phyloP scores from a whole-genome alignment of 2,329 filamentous ascomycete species.

The Penicillium nordicum region DNA sequence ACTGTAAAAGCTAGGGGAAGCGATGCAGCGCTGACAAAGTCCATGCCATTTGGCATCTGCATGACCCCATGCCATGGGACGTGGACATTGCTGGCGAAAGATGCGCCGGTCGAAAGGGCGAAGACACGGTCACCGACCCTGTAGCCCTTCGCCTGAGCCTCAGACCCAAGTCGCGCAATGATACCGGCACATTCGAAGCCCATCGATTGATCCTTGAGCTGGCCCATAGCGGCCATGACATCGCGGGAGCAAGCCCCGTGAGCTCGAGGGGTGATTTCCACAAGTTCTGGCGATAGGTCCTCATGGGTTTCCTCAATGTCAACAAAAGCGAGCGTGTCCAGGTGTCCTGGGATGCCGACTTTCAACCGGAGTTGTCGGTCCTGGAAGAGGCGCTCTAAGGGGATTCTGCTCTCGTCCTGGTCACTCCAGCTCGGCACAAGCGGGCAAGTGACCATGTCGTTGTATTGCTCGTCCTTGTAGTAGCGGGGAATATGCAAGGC shows the following conservation, averaged over 20 bases:
- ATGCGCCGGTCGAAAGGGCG: not conserved
- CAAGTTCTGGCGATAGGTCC: no score
- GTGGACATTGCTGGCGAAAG: not conserved
- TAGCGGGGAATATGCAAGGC: not conserved
- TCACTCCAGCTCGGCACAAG: no score
- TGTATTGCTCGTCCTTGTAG: not conserved
- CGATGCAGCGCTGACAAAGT: not conserved
- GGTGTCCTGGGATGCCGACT: not conserved
- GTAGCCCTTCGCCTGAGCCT: not conserved
- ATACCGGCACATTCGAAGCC: not conserved
- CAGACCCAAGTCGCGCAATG: not conserved
- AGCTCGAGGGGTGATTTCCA: not conserved
- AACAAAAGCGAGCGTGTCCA: slow-evolving; percentile 1
- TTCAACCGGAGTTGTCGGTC: not conserved
- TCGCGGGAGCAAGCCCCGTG: not conserved
- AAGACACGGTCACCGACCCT: not conserved
- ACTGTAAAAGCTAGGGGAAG: not conserved
- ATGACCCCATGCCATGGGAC: not conserved
- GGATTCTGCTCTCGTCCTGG: not conserved
- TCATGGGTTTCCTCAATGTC: not conserved
- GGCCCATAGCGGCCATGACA: not conserved
- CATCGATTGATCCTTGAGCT: not conserved
- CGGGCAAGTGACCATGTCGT: not conserved
- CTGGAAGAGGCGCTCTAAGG: not conserved
- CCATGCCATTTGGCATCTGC: no score